These are phyloP conservation scores for Ceriops zippeliana DNA, from an alignment of 345 rosid genomes.

Conservation along the genomic window DNA sequence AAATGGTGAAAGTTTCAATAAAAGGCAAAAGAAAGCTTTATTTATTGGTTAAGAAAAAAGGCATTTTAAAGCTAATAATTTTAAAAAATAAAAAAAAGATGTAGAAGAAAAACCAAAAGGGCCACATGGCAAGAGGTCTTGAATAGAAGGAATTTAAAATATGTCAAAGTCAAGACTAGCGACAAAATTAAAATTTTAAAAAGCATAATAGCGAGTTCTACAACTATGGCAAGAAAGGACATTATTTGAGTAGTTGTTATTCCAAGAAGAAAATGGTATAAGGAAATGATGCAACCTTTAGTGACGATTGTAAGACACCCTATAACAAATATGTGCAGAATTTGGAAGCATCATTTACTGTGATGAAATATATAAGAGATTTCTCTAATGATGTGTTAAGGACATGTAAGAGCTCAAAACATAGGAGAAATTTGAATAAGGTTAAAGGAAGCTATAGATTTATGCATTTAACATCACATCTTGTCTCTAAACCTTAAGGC, in stretches of 20 bases:
- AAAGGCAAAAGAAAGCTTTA: no score
- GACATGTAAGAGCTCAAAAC: no score
- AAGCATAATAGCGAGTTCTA: not conserved
- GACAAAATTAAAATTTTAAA: not conserved
- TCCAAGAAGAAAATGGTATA: not conserved
- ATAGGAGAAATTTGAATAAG: no score
- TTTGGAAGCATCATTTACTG: not conserved
- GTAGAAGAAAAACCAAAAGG: not conserved
- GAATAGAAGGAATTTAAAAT: not conserved
- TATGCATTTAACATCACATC: no score
- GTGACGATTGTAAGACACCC: no score
- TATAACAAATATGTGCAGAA: not conserved
- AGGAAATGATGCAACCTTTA: not conserved
- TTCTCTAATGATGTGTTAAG: no score
- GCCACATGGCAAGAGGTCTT: not conserved
- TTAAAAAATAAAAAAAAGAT: no score
- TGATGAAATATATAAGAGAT: no score
- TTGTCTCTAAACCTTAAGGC: no score
- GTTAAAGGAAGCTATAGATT: no score
- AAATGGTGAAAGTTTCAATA: not conserved
- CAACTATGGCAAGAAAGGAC: not conserved
- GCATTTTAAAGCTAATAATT: no score
- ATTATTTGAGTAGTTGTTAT: not conserved
- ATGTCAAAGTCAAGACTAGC: not conserved
- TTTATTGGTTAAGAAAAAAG: no score